phyloP scores from a whole-genome alignment of 2,329 filamentous ascomycete species.

The Clarireedia sp. region DNA sequence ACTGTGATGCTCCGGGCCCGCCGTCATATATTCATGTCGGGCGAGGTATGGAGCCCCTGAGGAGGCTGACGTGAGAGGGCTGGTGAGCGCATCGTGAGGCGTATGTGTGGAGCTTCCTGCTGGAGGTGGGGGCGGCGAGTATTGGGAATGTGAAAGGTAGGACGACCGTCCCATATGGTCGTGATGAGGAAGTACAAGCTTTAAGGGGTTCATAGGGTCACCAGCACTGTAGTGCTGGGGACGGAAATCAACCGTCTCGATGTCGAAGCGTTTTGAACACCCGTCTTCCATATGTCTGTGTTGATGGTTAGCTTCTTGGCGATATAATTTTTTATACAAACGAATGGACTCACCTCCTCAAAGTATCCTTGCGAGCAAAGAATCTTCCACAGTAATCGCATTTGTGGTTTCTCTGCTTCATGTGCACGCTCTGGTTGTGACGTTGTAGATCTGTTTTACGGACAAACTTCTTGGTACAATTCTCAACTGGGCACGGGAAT shows the following conservation, averaged over 20 bases:
- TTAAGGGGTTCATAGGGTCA: constrained; percentile 12
- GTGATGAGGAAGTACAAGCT: constrained; percentile 9
- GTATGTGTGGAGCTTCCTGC: constrained; percentile 10
- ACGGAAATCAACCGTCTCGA: constrained; percentile 27
- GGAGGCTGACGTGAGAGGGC: constrained; percentile 21
- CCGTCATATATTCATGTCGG: constrained; percentile 19
- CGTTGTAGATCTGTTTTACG: constrained; percentile 70
- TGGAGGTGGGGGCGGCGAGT: constrained; percentile 12
- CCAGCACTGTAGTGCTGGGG: constrained; percentile 22
- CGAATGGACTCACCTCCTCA: constrained; percentile 53
- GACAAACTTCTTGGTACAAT: constrained; percentile 70
- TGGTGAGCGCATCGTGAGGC: constrained; percentile 11
- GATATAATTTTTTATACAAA: not conserved
- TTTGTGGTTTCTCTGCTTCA: constrained; percentile 60
- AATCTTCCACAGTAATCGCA: constrained; percentile 63
- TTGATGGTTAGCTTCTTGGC: not conserved
- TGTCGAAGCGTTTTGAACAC: constrained; percentile 56
- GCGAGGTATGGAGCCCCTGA: constrained; percentile 9
- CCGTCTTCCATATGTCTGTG: constrained; percentile 68
- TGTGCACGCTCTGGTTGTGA: constrained; percentile 60
- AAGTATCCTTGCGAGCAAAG: constrained; percentile 75
- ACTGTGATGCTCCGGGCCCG: constrained; percentile 7
- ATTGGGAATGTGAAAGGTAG: constrained; percentile 23
- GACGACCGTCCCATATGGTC: constrained; percentile 18
- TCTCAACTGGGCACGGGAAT: constrained; percentile 55